Percentiles rank a stretch among this genome's conserved stretches.
phyloP scores from a whole-genome alignment of 306 rosid species.

The Heteromeles arbutifolia region DNA sequence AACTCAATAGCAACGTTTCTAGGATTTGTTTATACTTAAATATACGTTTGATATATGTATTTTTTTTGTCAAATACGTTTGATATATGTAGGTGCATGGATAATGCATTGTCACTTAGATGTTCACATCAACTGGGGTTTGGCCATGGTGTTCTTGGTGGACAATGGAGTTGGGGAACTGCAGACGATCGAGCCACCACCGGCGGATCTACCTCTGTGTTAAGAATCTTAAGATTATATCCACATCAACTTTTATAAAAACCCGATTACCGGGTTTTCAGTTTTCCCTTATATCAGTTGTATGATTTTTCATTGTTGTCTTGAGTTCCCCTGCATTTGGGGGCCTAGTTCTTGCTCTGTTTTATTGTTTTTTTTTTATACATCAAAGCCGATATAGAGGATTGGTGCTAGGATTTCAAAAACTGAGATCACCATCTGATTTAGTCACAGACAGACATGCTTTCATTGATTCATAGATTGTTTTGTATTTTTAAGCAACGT shows the following conservation, averaged over 20 bases:
- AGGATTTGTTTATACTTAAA: neutral
- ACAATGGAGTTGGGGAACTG: slow-evolving; percentile 62
- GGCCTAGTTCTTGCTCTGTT: slow-evolving; percentile 24
- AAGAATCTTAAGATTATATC: slow-evolving; percentile 6
- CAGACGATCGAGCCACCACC: slow-evolving; percentile 75
- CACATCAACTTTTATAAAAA: neutral
- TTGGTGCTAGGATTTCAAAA: slow-evolving; percentile 10
- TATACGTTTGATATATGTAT: slow-evolving; percentile 4
- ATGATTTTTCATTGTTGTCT: slow-evolving; percentile 14
- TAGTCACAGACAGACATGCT: slow-evolving; percentile 1
- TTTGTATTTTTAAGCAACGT: neutral
- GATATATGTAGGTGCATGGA: slow-evolving; percentile 64
- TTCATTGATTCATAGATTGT: slow-evolving; percentile 16
- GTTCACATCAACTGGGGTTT: slow-evolving; percentile 89
- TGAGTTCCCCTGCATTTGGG: slow-evolving; percentile 52
- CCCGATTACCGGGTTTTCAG: slow-evolving; percentile 3
- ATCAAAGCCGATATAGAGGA: slow-evolving; percentile 27
- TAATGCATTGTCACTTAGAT: slow-evolving; percentile 94
- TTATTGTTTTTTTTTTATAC: slow-evolving; percentile 11
- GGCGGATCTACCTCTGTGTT: slow-evolving; percentile 64
- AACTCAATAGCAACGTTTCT: neutral
- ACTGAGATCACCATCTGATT: slow-evolving; percentile 12
- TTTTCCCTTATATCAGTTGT: slow-evolving; percentile 16
- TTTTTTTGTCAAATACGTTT: too few species aligned
- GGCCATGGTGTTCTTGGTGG: slow-evolving; percentile 85